Evolutionary conservation across 345 rosid genomes (phyloP).

Genomic region (Gossypium arboreum): DNA sequence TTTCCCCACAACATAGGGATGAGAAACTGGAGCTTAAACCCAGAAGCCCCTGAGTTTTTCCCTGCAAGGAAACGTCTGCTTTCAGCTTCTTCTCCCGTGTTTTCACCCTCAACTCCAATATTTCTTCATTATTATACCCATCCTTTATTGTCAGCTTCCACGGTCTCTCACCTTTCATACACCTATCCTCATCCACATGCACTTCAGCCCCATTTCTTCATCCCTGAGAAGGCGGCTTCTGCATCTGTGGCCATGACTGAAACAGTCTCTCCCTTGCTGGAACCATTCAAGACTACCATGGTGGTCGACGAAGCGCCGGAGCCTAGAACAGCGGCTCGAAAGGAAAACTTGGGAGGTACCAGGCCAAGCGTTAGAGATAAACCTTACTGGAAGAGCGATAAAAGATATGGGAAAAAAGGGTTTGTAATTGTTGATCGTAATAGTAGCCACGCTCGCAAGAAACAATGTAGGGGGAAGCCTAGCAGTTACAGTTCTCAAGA

Average conservation of each 20-base stretch:
- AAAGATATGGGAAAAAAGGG: not conserved
- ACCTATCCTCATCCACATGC: not conserved
- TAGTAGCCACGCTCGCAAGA: not conserved
- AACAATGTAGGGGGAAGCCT: not conserved
- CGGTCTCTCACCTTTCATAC: not conserved
- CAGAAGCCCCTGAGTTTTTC: constrained; percentile 14
- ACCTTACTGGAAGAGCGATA: not conserved
- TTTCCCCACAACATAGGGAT: not conserved
- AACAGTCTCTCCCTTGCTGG: not conserved
- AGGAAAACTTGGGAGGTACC: not conserved
- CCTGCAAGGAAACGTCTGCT: not conserved
- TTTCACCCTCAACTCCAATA: not conserved
- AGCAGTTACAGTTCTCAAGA: not conserved
- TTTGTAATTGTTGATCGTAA: not conserved
- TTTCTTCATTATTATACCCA: not conserved
- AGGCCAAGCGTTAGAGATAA: not conserved
- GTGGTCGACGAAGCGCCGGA: not conserved
- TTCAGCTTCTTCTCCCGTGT: not conserved
- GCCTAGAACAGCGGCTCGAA: not conserved
- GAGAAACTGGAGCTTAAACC: not conserved
- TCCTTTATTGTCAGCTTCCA: not conserved
- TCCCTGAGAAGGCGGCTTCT: not conserved
- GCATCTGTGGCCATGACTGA: not conserved
- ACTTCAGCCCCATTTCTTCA: not conserved
- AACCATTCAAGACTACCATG: not conserved